Evolutionary conservation across 2,329 filamentous ascomycete genomes (phyloP).

Genomic region (Scedosporium apiospermum): DNA sequence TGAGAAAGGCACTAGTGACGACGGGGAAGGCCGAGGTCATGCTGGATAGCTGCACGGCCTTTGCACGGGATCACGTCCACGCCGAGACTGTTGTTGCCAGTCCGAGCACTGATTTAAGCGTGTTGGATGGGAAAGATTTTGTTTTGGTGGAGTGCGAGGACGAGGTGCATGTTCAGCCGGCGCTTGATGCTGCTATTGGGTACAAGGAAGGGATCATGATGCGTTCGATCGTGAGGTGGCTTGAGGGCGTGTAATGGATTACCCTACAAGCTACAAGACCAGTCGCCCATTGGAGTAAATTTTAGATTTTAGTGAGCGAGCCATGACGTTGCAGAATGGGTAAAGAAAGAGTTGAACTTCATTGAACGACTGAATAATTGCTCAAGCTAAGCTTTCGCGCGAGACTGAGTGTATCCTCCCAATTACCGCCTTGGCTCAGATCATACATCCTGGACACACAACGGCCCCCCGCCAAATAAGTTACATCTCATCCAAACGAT

Average conservation of each 20-base stretch:
- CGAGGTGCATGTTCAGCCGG: slow-evolving; percentile 9
- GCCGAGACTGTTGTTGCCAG: slow-evolving; percentile 3
- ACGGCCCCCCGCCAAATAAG: not conserved
- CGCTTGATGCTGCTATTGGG: slow-evolving; percentile 3
- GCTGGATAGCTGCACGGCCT: slow-evolving; percentile 2
- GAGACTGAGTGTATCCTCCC: too few species aligned
- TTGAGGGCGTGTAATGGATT: not conserved
- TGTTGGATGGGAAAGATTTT: not conserved
- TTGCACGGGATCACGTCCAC: not conserved
- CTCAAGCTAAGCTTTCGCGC: too few species aligned
- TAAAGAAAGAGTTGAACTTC: too few species aligned
- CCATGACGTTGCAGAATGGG: too few species aligned
- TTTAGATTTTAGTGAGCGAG: too few species aligned
- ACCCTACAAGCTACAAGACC: too few species aligned
- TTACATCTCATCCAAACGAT: slow-evolving; percentile 35
- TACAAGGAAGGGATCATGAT: slow-evolving; percentile 6
- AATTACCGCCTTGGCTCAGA: too few species aligned
- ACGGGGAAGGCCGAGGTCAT: slow-evolving; percentile 6
- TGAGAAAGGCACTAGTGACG: slow-evolving; percentile 6
- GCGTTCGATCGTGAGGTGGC: slow-evolving; percentile 3
- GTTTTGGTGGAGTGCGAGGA: slow-evolving; percentile 5
- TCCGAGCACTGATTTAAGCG: not conserved
- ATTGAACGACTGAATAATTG: too few species aligned
- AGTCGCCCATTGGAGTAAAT: not conserved
- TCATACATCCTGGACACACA: too few species aligned